These are phyloP conservation scores for Juglanconis juglandina DNA, from an alignment of 2,329 filamentous ascomycete species.

Conservation along the genomic window DNA sequence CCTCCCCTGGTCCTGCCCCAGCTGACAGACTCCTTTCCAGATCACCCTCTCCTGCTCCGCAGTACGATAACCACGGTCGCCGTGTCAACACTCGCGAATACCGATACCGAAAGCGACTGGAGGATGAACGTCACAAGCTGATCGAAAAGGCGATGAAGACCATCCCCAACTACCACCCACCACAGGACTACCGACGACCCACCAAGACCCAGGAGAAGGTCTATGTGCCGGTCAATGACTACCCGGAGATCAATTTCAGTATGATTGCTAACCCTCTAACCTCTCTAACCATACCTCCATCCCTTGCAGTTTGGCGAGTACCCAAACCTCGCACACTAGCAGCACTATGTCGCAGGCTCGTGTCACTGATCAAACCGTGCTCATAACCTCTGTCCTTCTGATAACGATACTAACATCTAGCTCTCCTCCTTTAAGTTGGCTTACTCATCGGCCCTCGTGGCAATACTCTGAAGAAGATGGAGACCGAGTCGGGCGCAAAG, in stretches of 20 bases:
- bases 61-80: slow-evolving; percentile 98
- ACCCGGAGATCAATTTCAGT: slow-evolving; percentile 99
- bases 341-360: slow-evolving; percentile 28
- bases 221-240: slow-evolving; percentile 99
- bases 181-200: slow-evolving; percentile 95
- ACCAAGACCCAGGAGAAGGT: slow-evolving; percentile 99
- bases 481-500: slow-evolving; percentile 93
- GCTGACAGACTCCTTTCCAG: slow-evolving; percentile 43
- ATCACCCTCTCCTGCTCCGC: slow-evolving; percentile 90
- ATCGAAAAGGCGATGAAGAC: slow-evolving; percentile 99
- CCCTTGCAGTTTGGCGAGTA: slow-evolving; percentile 46
- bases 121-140: slow-evolving; percentile 97
- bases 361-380: slow-evolving; percentile 34
- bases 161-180: slow-evolving; percentile 98
- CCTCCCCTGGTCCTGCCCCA: not conserved
- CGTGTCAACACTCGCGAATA: slow-evolving; percentile 99
- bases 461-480: slow-evolving; percentile 99
- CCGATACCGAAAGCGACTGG: slow-evolving; percentile 94
- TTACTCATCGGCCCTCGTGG: slow-evolving; percentile 99
- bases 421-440: slow-evolving; percentile 87
- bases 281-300: slow-evolving; percentile 59
- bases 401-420: slow-evolving; percentile 82
- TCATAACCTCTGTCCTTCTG: slow-evolving; percentile 33
- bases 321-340: slow-evolving; percentile 28
- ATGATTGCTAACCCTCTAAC: slow-evolving; percentile 99